These are phyloP conservation scores for Vitis amurensis DNA, from an alignment of 164 flowering plant species.

Conservation along the genomic window DNA sequence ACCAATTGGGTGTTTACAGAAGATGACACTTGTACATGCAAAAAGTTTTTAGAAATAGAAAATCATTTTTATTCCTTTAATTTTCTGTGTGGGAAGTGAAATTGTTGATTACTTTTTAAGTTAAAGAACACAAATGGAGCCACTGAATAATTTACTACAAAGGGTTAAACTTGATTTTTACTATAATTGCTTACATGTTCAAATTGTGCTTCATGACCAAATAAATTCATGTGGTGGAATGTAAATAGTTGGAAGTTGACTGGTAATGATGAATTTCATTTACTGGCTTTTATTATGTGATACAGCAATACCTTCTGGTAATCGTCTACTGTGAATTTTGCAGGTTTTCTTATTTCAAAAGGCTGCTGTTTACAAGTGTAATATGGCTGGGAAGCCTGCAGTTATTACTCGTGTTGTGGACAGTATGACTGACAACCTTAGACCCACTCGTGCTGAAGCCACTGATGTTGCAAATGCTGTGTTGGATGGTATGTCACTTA, in stretches of 20 bases:
- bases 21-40: not conserved
- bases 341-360: constrained; percentile 91
- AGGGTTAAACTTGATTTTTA: no score
- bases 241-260: not conserved
- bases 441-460: constrained; percentile 97
- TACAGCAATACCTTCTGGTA: not conserved
- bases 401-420: constrained; percentile 93
- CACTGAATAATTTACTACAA: no score
- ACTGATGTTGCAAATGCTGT: constrained; percentile 93
- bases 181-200: no score
- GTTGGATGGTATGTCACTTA: constrained; percentile 56
- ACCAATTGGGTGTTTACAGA: not conserved
- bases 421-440: constrained; percentile 90
- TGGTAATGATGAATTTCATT: not conserved
- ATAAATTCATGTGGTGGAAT: not conserved
- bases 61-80: no score
- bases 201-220: no score
- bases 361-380: constrained; percentile 84
- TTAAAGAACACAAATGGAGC: no score
- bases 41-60: not conserved
- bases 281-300: not conserved
- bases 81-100: no score
- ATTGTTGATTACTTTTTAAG: no score
- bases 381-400: constrained; percentile 93
- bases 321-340: constrained; percentile 12